A percentile compares a stretch with the other conserved stretches of the same genome.
Evolutionary conservation across 441 rosid genomes (phyloP).

Genomic region (Pelargonium australe): DNA sequence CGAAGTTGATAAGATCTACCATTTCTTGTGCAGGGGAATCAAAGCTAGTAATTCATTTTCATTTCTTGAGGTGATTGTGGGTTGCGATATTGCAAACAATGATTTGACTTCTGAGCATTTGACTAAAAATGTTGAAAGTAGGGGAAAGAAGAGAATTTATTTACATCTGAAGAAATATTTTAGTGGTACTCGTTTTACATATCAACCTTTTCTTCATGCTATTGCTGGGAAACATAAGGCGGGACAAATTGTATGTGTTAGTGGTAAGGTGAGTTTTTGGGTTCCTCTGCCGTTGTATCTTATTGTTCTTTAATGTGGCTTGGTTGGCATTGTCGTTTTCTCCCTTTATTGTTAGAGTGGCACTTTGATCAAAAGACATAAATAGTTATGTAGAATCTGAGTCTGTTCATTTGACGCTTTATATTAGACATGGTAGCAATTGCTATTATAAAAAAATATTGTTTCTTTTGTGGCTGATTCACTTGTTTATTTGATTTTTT

Average conservation of each 20-base stretch:
- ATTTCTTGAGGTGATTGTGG: slow-evolving; percentile 82
- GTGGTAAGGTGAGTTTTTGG: slow-evolving; percentile 65
- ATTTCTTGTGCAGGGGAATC: slow-evolving; percentile 56
- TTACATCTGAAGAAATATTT: slow-evolving; percentile 88
- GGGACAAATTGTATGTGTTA: slow-evolving; percentile 80
- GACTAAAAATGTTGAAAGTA: slow-evolving; percentile 20
- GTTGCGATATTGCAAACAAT: slow-evolving; percentile 49
- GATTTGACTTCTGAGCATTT: slow-evolving; percentile 30
- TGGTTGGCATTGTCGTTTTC: slow-evolving; percentile 13
- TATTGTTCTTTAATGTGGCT: slow-evolving; percentile 16
- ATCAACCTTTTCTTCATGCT: slow-evolving; percentile 59
- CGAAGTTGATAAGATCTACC: slow-evolving; percentile 16
- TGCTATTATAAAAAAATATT: not conserved
- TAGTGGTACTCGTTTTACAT: slow-evolving; percentile 75
- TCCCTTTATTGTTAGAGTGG: not conserved
- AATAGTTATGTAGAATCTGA: slow-evolving; percentile 4
- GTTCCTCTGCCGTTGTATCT: slow-evolving; percentile 10
- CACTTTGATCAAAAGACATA: slow-evolving; percentile 13
- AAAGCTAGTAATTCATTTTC: slow-evolving; percentile 64
- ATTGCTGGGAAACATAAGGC: slow-evolving; percentile 50
- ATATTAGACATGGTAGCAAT: slow-evolving; percentile 2
- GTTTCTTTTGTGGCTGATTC: not conserved
- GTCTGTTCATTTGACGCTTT: slow-evolving; percentile 2
- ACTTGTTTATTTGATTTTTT: not conserved
- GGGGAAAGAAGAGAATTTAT: slow-evolving; percentile 44